Percentiles rank a stretch among this genome's conserved stretches.
These are phyloP conservation scores for Sphagnurus paluster DNA, from an alignment of 1,284 basidiomycete genomes.

Conservation along the genomic window DNA sequence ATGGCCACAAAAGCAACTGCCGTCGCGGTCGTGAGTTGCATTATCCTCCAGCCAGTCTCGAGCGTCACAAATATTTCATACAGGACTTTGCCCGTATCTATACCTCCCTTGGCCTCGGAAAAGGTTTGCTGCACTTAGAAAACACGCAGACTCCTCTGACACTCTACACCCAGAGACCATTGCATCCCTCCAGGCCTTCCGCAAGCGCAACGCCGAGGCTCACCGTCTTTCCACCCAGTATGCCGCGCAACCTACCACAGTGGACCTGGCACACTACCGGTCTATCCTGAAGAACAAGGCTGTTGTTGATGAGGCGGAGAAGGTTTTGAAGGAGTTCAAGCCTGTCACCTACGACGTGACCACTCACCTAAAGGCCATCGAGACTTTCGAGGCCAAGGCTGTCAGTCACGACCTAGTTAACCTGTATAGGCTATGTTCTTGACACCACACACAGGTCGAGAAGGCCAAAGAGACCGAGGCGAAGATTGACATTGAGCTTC, in stretches of 20 bases:
- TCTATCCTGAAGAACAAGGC: slow-evolving; percentile 90
- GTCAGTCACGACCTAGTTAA: slow-evolving; percentile 48
- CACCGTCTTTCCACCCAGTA: slow-evolving; percentile 75
- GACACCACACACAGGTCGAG: slow-evolving; percentile 59
- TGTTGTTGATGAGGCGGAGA: slow-evolving; percentile 92
- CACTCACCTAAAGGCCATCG: slow-evolving; percentile 93
- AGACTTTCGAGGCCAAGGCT: slow-evolving; percentile 96
- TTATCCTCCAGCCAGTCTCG: slow-evolving; percentile 9
- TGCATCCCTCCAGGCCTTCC: slow-evolving; percentile 89
- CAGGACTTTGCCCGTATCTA: slow-evolving; percentile 95
- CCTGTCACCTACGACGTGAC: slow-evolving; percentile 94
- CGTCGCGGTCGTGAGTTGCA: slow-evolving; percentile 68
- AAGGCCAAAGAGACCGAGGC: slow-evolving; percentile 90
- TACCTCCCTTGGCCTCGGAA: slow-evolving; percentile 87
- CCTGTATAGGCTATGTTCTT: slow-evolving; percentile 2
- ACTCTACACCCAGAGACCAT: slow-evolving; percentile 72
- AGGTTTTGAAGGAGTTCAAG: slow-evolving; percentile 88
- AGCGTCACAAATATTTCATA: slow-evolving; percentile 13
- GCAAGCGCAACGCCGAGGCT: slow-evolving; percentile 92
- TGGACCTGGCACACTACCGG: slow-evolving; percentile 93
- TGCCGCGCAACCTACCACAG: slow-evolving; percentile 73
- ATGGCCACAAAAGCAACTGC: slow-evolving; percentile 86
- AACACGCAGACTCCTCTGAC: background rate
- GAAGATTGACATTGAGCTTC: slow-evolving; percentile 93
- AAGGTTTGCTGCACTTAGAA: slow-evolving; percentile 54